phyloP scores from a whole-genome alignment of 257 asterid species.

The Prunella vulgaris region DNA sequence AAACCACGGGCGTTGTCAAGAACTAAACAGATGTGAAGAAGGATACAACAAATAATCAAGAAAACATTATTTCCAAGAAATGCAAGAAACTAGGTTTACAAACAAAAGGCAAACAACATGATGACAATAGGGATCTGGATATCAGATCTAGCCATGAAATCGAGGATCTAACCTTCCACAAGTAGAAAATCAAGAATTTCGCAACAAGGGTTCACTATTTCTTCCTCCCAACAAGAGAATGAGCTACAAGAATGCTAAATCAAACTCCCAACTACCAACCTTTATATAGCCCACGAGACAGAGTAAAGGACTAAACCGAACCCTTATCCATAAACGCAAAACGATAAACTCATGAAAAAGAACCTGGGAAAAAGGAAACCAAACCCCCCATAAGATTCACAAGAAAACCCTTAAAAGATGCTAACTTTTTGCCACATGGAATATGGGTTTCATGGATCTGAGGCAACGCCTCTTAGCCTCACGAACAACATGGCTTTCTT shows the following conservation, averaged over 20 bases:
- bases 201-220: slow-evolving; percentile 18
- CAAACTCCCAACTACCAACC: slow-evolving; percentile 40
- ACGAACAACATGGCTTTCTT: slow-evolving; percentile 22
- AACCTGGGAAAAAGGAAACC: slow-evolving; percentile 34
- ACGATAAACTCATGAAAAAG: slow-evolving; percentile 31
- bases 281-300: slow-evolving; percentile 30
- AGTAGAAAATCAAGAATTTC: slow-evolving; percentile 8
- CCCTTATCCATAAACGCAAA: slow-evolving; percentile 40
- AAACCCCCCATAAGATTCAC: slow-evolving; percentile 47
- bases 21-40: slow-evolving; percentile 18
- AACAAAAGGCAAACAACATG: slow-evolving; percentile 17
- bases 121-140: slow-evolving; percentile 8
- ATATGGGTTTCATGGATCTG: slow-evolving; percentile 68
- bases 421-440: slow-evolving; percentile 54
- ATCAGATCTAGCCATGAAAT: slow-evolving; percentile 38
- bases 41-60: slow-evolving; percentile 24
- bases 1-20: slow-evolving; percentile 11
- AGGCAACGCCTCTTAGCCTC: slow-evolving; percentile 59
- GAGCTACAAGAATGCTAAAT: slow-evolving; percentile 30
- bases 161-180: slow-evolving; percentile 34
- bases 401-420: slow-evolving; percentile 43
- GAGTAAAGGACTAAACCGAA: slow-evolving; percentile 37
- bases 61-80: slow-evolving; percentile 10
- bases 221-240: slow-evolving; percentile 26
- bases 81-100: slow-evolving; percentile 20